Percentiles rank a stretch among this genome's conserved stretches.
Evolutionary conservation across 305 asterid species (phyloP).

Genomic region (Solanum hybrid): DNA sequence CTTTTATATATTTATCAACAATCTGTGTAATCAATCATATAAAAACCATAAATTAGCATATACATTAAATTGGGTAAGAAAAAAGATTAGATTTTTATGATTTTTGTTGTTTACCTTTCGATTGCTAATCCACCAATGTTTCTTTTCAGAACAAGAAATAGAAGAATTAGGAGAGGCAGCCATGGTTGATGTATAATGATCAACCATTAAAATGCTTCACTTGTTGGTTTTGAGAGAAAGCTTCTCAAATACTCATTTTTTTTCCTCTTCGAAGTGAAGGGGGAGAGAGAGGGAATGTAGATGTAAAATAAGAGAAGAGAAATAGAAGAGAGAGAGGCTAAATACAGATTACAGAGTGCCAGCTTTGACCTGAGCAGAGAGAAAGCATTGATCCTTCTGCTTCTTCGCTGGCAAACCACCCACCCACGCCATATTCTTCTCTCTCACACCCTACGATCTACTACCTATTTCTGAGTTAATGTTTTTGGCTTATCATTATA

Average conservation of each 20-base stretch:
- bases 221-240: not conserved
- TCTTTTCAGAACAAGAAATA: constrained; percentile 58
- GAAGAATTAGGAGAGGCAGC: constrained; percentile 43
- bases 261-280: constrained; percentile 4
- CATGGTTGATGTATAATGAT: constrained; percentile 40
- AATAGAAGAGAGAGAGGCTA: constrained; percentile 3
- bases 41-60: not conserved
- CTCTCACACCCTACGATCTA: constrained; percentile 22
- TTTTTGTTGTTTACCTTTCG: constrained; percentile 36
- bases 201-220: constrained; percentile 23
- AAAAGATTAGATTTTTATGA: not conserved
- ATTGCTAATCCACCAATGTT: constrained; percentile 95
- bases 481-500: not conserved
- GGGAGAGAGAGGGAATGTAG: not conserved
- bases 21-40: constrained; percentile 30
- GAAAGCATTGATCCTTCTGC: constrained; percentile 42
- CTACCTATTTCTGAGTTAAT: not conserved
- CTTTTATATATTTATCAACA: constrained; percentile 76
- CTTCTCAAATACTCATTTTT: constrained; percentile 11
- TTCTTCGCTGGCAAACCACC: constrained; percentile 64
- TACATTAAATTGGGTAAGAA: not conserved
- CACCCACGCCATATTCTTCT: constrained; percentile 5
- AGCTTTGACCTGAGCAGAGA: constrained; percentile 51
- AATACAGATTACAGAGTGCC: constrained; percentile 31
- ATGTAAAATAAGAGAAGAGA: not conserved